A percentile compares a stretch with the other conserved stretches of the same genome.
Evolutionary conservation across 1,139 yeast species (phyloP).

Genomic region (Nakaseomyces bracarensis): DNA sequence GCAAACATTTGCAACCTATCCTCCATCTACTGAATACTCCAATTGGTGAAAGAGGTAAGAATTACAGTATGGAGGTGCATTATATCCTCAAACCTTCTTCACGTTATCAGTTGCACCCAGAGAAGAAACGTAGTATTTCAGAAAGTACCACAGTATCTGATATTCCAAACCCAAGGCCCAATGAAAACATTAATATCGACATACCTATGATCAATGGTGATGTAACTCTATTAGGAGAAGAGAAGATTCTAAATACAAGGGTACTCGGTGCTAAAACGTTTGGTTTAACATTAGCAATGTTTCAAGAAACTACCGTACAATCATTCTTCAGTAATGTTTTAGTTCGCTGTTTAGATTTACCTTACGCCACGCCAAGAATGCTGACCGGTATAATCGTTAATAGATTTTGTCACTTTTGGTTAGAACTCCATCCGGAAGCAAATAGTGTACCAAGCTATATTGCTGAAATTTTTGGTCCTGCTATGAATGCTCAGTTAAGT

Average conservation of each 20-base stretch:
- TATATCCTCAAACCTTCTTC: conserved; percentile 69
- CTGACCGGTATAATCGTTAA: conserved; percentile 62
- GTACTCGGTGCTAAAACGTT: conserved; percentile 67
- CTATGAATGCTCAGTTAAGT: conserved; percentile 39
- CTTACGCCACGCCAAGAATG: conserved; percentile 76
- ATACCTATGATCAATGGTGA: conserved; percentile 91
- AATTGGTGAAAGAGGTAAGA: conserved; percentile 84
- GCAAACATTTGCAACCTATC: conserved; percentile 51
- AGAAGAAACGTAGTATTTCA: conserved; percentile 28
- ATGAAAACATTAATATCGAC: conserved; percentile 73
- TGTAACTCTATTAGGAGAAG: conserved; percentile 73
- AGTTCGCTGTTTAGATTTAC: conserved; percentile 32
- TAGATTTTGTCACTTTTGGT: conserved; percentile 50
- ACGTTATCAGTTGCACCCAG: conserved; percentile 29
- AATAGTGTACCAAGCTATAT: conserved; percentile 24
- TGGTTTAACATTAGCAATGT: conserved; percentile 58
- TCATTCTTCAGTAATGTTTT: conserved; percentile 34
- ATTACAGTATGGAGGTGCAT: conserved; percentile 71
- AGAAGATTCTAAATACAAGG: conserved; percentile 67
- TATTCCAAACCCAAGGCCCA: conserved; percentile 47
- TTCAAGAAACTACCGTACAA: conserved; percentile 38
- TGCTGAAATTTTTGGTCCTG: conserved; percentile 31
- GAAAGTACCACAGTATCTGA: conserved; percentile 19
- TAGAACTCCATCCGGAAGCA: conserved; percentile 13
- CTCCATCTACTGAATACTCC: conserved; percentile 80